Evolutionary conservation across 129 eudicot genomes (phyloP).

Genomic region (Logfia minima): DNA sequence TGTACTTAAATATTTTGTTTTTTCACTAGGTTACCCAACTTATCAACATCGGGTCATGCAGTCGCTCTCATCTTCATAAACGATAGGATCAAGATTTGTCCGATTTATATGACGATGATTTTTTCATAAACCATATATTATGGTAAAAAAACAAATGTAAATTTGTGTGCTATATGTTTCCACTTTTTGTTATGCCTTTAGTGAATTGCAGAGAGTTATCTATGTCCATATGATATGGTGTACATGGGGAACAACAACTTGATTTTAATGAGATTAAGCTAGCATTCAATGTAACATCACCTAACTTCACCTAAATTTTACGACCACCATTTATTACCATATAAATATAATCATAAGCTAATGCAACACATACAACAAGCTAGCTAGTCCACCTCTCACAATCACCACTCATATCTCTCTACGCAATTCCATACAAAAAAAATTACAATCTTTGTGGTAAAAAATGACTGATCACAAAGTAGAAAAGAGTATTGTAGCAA

Average conservation of each 20-base stretch:
- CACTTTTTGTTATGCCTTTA: no score
- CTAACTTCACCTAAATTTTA: constrained; percentile 34
- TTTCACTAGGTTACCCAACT: background rate
- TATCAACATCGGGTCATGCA: no score
- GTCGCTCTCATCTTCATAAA: no score
- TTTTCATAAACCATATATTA: no score
- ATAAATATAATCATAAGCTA: constrained; percentile 3
- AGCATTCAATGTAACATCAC: constrained; percentile 32
- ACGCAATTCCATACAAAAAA: constrained; percentile 5
- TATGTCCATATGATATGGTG: constrained; percentile 16
- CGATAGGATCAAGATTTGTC: no score
- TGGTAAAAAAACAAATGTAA: no score
- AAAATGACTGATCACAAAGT: constrained; percentile 39
- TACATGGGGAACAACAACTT: constrained; percentile 30
- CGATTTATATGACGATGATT: no score
- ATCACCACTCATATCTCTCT: constrained; percentile 15
- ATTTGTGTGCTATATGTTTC: no score
- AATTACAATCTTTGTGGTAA: constrained; percentile 16
- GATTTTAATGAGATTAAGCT: constrained; percentile 10
- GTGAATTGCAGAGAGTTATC: background rate
- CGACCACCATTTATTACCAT: constrained; percentile 31
- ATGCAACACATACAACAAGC: background rate
- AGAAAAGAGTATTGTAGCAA: constrained; percentile 23
- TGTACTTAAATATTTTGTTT: background rate
- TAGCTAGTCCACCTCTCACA: constrained; percentile 18